Evolutionary conservation across 2,329 filamentous ascomycete species (phyloP).

Genomic region (Ophiostoma populinum): DNA sequence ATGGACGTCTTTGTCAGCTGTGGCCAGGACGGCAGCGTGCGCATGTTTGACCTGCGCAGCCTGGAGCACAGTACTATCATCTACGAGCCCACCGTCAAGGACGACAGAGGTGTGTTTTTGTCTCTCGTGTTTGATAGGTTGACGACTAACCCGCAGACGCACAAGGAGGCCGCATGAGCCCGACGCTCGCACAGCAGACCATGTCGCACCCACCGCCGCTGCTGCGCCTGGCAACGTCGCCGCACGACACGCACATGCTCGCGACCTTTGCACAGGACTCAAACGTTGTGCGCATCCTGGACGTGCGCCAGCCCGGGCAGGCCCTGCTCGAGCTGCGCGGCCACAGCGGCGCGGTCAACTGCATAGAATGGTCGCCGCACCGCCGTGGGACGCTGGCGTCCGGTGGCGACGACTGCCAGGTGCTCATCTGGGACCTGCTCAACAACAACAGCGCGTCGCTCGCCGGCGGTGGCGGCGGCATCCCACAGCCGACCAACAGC

Average conservation of each 20-base stretch:
- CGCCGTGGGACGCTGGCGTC: constrained; percentile 79
- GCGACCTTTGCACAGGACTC: constrained; percentile 96
- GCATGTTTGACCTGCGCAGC: constrained; percentile 96
- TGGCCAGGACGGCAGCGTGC: constrained; percentile 89
- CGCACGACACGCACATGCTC: constrained; percentile 85
- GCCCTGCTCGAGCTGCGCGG: constrained; percentile 85
- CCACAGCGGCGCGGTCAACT: constrained; percentile 72
- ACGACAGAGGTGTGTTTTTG: constrained; percentile 42
- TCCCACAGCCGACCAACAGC: constrained; percentile 24
- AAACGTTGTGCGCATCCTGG: constrained; percentile 80
- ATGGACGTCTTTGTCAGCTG: constrained; percentile 98
- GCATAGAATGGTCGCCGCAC: constrained; percentile 80
- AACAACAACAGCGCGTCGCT: constrained; percentile 32
- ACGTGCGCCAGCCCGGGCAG: constrained; percentile 90
- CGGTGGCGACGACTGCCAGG: constrained; percentile 79
- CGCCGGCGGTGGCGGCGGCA: background rate
- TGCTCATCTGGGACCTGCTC: constrained; percentile 85
- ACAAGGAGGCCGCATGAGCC: constrained; percentile 48
- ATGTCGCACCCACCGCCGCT: constrained; percentile 63
- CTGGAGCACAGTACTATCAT: constrained; percentile 98
- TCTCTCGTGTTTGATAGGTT: too few relatives aligned
- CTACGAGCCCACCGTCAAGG: constrained; percentile 88
- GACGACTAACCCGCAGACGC: constrained; percentile 22
- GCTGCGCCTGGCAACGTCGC: constrained; percentile 70
- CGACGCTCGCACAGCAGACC: constrained; percentile 60